These are phyloP conservation scores for Pseudocohnilembus persalinus DNA, from an alignment of 169 alveolate genomes.

Conservation along the genomic window DNA sequence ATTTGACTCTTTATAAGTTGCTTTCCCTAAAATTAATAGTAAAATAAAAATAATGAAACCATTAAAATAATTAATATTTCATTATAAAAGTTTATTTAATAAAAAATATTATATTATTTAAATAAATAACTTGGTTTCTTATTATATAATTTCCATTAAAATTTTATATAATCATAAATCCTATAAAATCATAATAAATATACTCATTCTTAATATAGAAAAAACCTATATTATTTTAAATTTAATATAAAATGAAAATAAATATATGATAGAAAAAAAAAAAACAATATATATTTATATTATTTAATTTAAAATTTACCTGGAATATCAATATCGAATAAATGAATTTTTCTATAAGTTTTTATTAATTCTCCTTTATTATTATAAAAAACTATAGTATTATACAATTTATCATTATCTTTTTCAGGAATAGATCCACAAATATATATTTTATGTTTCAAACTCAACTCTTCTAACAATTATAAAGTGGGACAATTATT, in stretches of 20 bases:
- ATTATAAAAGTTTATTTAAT: too few species aligned
- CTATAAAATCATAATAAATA: too few species aligned
- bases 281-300: constrained; percentile 31
- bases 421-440: constrained; percentile 86
- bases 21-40: too few species aligned
- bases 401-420: constrained; percentile 62
- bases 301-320: constrained; percentile 42
- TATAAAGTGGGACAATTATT: constrained; percentile 59
- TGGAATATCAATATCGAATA: constrained; percentile 90
- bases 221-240: too few species aligned
- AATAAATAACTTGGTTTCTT: too few species aligned
- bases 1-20: constrained; percentile 46
- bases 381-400: constrained; percentile 73
- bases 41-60: too few species aligned
- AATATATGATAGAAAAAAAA: constrained; percentile 55
- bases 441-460: constrained; percentile 54
- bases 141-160: too few species aligned
- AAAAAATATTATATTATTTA: too few species aligned
- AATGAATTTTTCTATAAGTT: constrained; percentile 84
- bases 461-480: constrained; percentile 70
- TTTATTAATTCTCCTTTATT: constrained; percentile 71
- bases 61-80: too few species aligned
- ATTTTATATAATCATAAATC: too few species aligned
- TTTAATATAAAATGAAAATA: constrained; percentile 24
- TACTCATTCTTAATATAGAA: too few species aligned